A percentile compares a stretch with the other conserved stretches of the same genome.
Conservation (phyloP, 768 basidiomycete species). For the Auricularia cornea region DNA sequence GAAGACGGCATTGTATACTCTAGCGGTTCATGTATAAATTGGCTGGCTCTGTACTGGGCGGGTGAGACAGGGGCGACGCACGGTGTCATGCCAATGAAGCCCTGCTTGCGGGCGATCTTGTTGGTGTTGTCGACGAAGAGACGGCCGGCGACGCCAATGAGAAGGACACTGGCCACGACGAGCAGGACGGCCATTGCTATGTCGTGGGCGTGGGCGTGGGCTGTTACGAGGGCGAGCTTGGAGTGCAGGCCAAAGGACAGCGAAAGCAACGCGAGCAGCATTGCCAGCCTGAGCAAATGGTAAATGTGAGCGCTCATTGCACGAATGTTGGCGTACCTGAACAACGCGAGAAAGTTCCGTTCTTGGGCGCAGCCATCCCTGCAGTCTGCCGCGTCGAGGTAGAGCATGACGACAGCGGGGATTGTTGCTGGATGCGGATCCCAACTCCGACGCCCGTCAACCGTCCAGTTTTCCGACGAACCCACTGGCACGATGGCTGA, state of each 20-base stretch:
- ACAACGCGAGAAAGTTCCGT: background rate
- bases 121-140: background rate
- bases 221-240: background rate
- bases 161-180: background rate
- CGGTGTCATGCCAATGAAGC: background rate
- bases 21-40: background rate
- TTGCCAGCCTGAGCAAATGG: background rate
- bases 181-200: background rate
- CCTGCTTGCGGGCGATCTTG: background rate
- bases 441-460: background rate
- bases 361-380: background rate
- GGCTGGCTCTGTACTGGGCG: background rate
- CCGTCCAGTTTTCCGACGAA: background rate
- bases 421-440: background rate
- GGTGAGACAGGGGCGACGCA: background rate
- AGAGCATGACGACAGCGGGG: background rate
- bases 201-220: background rate
- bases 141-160: background rate
- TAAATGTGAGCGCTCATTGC: background rate
- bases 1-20: background rate
- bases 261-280: background rate
- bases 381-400: background rate
- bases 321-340: background rate
- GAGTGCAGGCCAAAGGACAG: background rate
- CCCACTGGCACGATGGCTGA: background rate